Evolutionary conservation across 2,329 filamentous ascomycete species (phyloP).

Genomic region (Colletotrichum sp.): DNA sequence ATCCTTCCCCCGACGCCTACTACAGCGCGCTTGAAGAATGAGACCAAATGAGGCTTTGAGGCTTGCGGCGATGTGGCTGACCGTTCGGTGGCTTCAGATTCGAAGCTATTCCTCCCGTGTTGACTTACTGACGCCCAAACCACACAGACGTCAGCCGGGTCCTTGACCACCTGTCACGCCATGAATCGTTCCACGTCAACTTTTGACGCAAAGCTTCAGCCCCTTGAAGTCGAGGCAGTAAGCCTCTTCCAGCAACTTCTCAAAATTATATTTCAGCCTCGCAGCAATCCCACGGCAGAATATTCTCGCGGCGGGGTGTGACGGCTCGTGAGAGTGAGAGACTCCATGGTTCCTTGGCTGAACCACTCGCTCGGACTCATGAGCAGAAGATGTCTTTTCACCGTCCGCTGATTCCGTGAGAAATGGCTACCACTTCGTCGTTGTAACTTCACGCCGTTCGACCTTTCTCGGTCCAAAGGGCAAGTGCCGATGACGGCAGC

Average conservation of each 20-base stretch:
- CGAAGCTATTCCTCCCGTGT: not conserved
- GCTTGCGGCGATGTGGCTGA: not conserved
- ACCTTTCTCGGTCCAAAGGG: not conserved
- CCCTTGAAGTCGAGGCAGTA: not conserved
- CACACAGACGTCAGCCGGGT: not conserved
- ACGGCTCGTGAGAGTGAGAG: not conserved
- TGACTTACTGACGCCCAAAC: not conserved
- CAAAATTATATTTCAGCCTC: not conserved
- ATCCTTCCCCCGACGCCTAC: not conserved
- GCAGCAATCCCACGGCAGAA: not conserved
- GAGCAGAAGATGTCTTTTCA: not conserved
- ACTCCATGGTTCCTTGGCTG: not conserved
- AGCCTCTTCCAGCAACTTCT: not conserved
- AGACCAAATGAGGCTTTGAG: not conserved
- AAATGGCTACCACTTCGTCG: not conserved
- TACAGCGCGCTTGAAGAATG: not conserved
- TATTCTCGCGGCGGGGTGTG: not conserved
- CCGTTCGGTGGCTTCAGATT: not conserved
- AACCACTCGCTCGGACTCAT: not conserved
- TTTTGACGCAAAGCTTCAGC: not conserved
- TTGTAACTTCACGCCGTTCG: not conserved
- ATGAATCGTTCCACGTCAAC: not conserved
- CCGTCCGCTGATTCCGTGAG: not conserved
- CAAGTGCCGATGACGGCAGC: not conserved
- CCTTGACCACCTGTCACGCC: not conserved